A percentile compares a stretch with the other conserved stretches of the same genome.
phyloP scores from a whole-genome alignment of 2,329 filamentous ascomycete genomes.

The Aspergillus carbonarius region DNA sequence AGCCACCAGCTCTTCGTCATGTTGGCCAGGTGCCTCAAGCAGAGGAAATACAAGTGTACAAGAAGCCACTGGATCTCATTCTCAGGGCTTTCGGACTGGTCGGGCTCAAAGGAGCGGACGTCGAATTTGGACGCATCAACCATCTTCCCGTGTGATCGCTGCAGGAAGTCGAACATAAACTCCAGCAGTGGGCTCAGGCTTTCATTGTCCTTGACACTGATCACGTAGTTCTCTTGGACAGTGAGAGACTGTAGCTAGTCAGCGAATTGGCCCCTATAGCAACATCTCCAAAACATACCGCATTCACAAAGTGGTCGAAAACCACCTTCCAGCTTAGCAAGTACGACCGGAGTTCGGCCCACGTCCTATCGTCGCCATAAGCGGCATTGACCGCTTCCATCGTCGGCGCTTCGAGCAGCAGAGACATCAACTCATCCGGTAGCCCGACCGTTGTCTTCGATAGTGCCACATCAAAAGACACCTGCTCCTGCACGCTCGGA shows the following conservation, averaged over 20 bases:
- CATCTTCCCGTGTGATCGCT: slow-evolving; percentile 70
- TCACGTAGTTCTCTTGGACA: slow-evolving; percentile 76
- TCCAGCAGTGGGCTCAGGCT: slow-evolving; percentile 69
- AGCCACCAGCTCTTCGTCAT: slow-evolving; percentile 84
- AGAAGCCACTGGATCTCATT: slow-evolving; percentile 79
- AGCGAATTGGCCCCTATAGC: slow-evolving; percentile 16
- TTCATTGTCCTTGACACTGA: slow-evolving; percentile 72
- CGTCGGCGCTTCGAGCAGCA: slow-evolving; percentile 76
- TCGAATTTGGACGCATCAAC: slow-evolving; percentile 71
- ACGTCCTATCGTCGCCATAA: slow-evolving; percentile 64
- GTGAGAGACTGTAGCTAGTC: slow-evolving; percentile 63
- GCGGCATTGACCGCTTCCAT: slow-evolving; percentile 66
- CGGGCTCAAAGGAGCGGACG: slow-evolving; percentile 59
- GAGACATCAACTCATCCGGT: slow-evolving; percentile 79
- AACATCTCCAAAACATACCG: slow-evolving; percentile 43
- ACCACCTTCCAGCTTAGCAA: slow-evolving; percentile 86
- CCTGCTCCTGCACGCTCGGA: slow-evolving; percentile 72
- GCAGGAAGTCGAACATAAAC: slow-evolving; percentile 81
- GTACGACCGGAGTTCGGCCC: slow-evolving; percentile 71
- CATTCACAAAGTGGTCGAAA: slow-evolving; percentile 77
- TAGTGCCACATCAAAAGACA: slow-evolving; percentile 71
- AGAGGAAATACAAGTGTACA: slow-evolving; percentile 80
- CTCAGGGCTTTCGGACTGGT: slow-evolving; percentile 65
- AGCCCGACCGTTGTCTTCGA: slow-evolving; percentile 61
- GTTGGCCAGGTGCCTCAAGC: slow-evolving; percentile 72